Percentiles rank a stretch among this genome's conserved stretches.
Evolutionary conservation across 495 filamentous ascomycete species (phyloP).

Genomic region (Xylaria bambusicola): DNA sequence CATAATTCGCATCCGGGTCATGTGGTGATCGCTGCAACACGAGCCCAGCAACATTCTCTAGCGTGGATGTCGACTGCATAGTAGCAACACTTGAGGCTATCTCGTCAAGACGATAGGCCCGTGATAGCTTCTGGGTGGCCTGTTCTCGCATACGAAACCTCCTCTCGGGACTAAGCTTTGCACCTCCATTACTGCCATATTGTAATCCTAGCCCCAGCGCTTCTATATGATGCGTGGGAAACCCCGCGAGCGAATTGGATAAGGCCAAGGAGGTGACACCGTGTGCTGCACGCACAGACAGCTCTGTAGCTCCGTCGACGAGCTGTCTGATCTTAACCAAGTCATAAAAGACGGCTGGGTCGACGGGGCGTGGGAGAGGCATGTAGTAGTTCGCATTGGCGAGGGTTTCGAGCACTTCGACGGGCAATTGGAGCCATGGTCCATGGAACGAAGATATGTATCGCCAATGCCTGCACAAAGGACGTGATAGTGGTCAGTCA

Average conservation of each 20-base stretch:
- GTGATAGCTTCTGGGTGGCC: constrained; percentile 71
- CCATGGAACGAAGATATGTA: constrained; percentile 85
- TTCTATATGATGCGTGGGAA: constrained; percentile 55
- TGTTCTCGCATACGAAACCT: constrained; percentile 75
- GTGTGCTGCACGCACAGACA: constrained; percentile 73
- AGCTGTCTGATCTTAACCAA: constrained; percentile 75
- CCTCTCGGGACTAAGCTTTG: constrained; percentile 70
- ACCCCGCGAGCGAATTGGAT: constrained; percentile 50
- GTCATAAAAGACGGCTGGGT: constrained; percentile 80
- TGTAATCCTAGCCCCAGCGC: constrained; percentile 65
- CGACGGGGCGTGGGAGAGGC: constrained; percentile 72
- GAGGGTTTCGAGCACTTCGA: constrained; percentile 74
- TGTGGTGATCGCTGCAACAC: constrained; percentile 65
- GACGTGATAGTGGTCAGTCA: constrained; percentile 10
- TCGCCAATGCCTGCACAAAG: constrained; percentile 65
- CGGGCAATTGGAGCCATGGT: constrained; percentile 83
- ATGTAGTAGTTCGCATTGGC: constrained; percentile 77
- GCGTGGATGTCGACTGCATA: constrained; percentile 76
- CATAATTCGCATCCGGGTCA: constrained; percentile 73
- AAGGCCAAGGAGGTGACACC: constrained; percentile 65
- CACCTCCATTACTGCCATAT: constrained; percentile 55
- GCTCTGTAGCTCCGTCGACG: constrained; percentile 74
- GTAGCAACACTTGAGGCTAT: constrained; percentile 79
- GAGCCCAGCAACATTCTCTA: constrained; percentile 75
- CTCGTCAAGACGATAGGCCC: constrained; percentile 76